These are phyloP conservation scores for Macrocybe gigantea DNA, from an alignment of 768 basidiomycete genomes.

Conservation along the genomic window DNA sequence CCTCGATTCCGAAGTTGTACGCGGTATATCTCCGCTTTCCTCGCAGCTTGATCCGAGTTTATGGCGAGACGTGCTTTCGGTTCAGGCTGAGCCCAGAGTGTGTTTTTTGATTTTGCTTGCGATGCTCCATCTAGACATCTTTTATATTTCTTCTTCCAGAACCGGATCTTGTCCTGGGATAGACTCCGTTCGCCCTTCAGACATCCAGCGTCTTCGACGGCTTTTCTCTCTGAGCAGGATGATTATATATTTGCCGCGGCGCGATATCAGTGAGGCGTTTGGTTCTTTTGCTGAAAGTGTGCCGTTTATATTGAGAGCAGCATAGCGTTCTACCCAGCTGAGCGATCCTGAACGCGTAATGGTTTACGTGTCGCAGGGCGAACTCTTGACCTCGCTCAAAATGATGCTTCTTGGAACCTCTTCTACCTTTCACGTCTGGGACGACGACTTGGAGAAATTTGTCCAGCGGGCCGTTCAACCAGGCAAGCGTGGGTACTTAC, in stretches of 20 bases:
- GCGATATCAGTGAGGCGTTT: conserved; percentile 48
- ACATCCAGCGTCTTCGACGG: conserved; percentile 28
- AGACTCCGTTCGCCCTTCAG: conserved; percentile 31
- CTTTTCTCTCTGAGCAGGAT: conserved; percentile 70
- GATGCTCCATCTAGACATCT: background rate
- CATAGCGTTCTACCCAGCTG: conserved; percentile 45
- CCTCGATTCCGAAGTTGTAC: conserved; percentile 11
- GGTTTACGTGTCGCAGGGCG: conserved; percentile 38
- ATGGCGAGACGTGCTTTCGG: conserved; percentile 15
- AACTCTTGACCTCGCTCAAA: conserved; percentile 49
- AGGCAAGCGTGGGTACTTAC: conserved; percentile 28
- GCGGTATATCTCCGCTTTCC: background rate
- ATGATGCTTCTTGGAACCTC: conserved; percentile 61
- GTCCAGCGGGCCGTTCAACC: conserved; percentile 32
- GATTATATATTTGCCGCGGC: conserved; percentile 44
- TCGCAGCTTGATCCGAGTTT: conserved; percentile 4
- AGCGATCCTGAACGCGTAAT: conserved; percentile 29
- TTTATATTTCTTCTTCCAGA: conserved; percentile 22
- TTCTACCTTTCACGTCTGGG: conserved; percentile 63
- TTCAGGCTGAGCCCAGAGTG: conserved; percentile 18
- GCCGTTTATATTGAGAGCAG: conserved; percentile 1
- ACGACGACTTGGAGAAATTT: conserved; percentile 50
- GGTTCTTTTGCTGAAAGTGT: background rate
- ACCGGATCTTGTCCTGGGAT: conserved; percentile 61
- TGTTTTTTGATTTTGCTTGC: conserved; percentile 3